These are phyloP conservation scores for Niebla homalea DNA, from an alignment of 495 filamentous ascomycete species.

Conservation along the genomic window DNA sequence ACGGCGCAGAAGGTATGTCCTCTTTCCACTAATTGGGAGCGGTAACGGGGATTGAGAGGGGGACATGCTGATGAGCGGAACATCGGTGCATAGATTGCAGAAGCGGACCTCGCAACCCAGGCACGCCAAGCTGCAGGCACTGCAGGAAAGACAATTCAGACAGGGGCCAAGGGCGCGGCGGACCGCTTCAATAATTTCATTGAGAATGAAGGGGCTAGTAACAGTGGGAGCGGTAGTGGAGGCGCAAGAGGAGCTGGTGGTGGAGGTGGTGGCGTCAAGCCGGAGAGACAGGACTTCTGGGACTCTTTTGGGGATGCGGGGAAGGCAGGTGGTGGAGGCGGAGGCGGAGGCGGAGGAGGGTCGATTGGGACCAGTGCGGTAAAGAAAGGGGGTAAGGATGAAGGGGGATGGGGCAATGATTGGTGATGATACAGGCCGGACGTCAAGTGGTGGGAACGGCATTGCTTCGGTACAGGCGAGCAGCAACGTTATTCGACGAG, in stretches of 20 bases:
- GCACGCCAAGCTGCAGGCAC: slow-evolving; percentile 57
- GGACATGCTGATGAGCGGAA: not conserved
- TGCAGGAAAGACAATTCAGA: slow-evolving; percentile 49
- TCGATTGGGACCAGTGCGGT: slow-evolving; percentile 64
- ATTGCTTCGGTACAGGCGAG: too few species aligned
- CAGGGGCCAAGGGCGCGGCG: slow-evolving; percentile 55
- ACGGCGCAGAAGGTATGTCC: slow-evolving; percentile 64
- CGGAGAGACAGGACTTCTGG: slow-evolving; percentile 80
- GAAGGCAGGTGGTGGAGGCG: slow-evolving; percentile 12
- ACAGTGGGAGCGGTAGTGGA: slow-evolving; percentile 5
- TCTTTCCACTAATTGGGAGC: not conserved
- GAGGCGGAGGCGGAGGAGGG: slow-evolving; percentile 5
- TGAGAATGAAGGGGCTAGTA: slow-evolving; percentile 41
- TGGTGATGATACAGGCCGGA: slow-evolving; percentile 12
- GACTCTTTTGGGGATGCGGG: slow-evolving; percentile 48
- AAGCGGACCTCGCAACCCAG: slow-evolving; percentile 78
- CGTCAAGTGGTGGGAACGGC: too few species aligned
- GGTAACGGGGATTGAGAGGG: not conserved
- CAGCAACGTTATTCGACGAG: too few species aligned
- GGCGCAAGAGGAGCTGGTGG: slow-evolving; percentile 15
- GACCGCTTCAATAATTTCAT: slow-evolving; percentile 74
- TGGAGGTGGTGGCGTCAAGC: slow-evolving; percentile 31
- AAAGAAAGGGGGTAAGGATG: slow-evolving; percentile 41
- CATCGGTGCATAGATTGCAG: slow-evolving; percentile 44
- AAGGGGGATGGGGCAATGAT: slow-evolving; percentile 13